Evolutionary conservation across 805 yeast species (phyloP), one percentile per base, ranked within the genome.

Genomic region (Ogataea minuta): DNA sequence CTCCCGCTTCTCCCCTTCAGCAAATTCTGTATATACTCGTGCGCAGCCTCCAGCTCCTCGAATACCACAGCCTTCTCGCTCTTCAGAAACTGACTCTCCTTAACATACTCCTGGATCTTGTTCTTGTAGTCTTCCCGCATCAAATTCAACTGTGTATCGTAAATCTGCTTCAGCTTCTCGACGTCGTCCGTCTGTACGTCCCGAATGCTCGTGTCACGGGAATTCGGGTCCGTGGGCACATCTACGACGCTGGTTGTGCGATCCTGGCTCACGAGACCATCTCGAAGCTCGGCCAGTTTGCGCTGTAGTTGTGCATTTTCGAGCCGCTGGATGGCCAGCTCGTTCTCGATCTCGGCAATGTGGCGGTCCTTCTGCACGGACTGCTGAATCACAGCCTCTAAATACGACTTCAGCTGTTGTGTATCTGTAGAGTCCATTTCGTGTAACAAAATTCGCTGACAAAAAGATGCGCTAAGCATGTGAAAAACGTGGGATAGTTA

Each of bases 11-110:
- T 21, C 31, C 31, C 32, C 10, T 24, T 26, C 28, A 41, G 11
- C 28, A 23, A 21, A 14, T 17, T 15, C 23, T 39, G 45, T 9
- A 48, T 26, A 8, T 43, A 34, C 2, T 25, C 26, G 17, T 46
- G 53, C 12, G 50, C 45, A 10, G 44, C 31, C 25, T 41, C 41
- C 13, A 49, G 38, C 29, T 49, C 53, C 28, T 34, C 39, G 15
- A 44, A 41, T 2, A 49, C 19, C 6, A 49, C 41, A 11, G n/a
- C 25, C 27, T 34, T 38, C 34, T 49, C 53, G 9, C 34, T 30
- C n/a, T 33, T 35, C 27, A 42, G 27, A 24, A 34, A 25, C 20
- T 31, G 16, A 6, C 30, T 44, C 20, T 36, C 39, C 4, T 23
- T 23, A 10, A 28, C 8, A 23, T 34, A 40, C 24, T 13, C 41